Conservation (phyloP, 768 basidiomycete species). For the Obba rivulosa region DNA sequence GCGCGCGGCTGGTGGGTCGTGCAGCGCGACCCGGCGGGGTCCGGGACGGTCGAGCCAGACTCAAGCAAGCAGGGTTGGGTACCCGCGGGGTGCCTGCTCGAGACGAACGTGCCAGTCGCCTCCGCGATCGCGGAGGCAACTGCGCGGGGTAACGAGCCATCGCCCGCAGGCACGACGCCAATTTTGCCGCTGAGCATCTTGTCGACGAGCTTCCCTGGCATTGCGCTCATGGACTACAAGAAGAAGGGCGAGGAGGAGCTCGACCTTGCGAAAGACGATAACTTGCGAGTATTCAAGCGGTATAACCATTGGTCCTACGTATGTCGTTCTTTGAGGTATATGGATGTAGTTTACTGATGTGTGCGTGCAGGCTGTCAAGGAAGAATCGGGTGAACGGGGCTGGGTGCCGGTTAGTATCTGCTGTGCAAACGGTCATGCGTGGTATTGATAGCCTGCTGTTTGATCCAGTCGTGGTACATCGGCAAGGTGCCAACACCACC, state of each 20-base stretch:
- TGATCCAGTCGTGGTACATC: conserved; percentile 82
- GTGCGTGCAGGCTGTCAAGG: conserved; percentile 74
- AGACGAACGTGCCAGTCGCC: conserved; percentile 88
- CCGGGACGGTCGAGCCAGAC: conserved; percentile 73
- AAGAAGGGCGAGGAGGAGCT: conserved; percentile 93
- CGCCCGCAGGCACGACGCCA: conserved; percentile 53
- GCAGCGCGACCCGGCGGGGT: conserved; percentile 85
- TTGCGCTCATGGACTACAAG: conserved; percentile 94
- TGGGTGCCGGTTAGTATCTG: conserved; percentile 79
- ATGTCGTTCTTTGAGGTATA: conserved; percentile 16
- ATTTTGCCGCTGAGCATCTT: conserved; percentile 89
- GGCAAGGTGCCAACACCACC: conserved; percentile 64
- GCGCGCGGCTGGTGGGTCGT: conserved; percentile 99
- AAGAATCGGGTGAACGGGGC: conserved; percentile 88
- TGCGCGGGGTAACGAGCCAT: conserved; percentile 44
- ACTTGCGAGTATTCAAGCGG: conserved; percentile 89
- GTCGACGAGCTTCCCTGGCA: conserved; percentile 95
- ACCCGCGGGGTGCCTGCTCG: conserved; percentile 92
- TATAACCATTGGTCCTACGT: conserved; percentile 99
- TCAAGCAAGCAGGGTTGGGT: conserved; percentile 91
- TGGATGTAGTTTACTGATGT: conserved; percentile 8
- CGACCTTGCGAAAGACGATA: conserved; percentile 82
- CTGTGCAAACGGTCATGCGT: not conserved
- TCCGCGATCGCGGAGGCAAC: conserved; percentile 81
- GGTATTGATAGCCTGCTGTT: conserved; percentile 8